Percentiles rank a stretch among this genome's conserved stretches.
Conservation (phyloP, 257 asterid species). For the Solanum boliviense region DNA sequence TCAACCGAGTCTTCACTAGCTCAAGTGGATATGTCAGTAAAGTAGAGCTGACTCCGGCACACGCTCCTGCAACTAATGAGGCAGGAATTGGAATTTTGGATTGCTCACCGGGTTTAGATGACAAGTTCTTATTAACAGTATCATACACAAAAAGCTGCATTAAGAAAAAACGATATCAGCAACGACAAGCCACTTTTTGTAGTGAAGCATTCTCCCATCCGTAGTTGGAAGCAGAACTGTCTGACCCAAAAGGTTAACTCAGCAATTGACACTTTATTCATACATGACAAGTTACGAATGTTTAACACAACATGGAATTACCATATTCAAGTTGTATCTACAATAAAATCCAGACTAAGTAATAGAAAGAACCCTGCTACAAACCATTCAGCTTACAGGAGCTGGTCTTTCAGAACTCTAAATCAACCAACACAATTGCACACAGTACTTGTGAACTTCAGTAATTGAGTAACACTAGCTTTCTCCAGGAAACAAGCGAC, state of each 20-base stretch:
- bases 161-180: background rate
- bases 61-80: slow-evolving; percentile 84
- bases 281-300: background rate
- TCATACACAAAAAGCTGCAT: slow-evolving; percentile 78
- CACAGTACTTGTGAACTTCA: background rate
- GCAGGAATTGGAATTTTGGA: slow-evolving; percentile 67
- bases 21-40: slow-evolving; percentile 88
- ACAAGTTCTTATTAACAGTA: slow-evolving; percentile 73
- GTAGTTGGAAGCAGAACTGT: background rate
- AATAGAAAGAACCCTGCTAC: background rate
- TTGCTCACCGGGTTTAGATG: slow-evolving; percentile 54
- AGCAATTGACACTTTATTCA: background rate
- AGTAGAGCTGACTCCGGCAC: slow-evolving; percentile 95
- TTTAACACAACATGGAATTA: background rate
- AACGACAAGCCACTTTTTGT: background rate
- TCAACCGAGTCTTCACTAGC: slow-evolving; percentile 82
- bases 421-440: background rate
- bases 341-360: background rate
- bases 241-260: background rate
- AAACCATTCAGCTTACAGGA: background rate
- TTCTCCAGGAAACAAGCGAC: background rate
- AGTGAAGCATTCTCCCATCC: background rate
- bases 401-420: background rate
- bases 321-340: background rate
- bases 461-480: background rate